Percentiles rank a stretch among this genome's conserved stretches.
phyloP scores from a whole-genome alignment of 441 rosid genomes.

The Adansonia rubrostipa region DNA sequence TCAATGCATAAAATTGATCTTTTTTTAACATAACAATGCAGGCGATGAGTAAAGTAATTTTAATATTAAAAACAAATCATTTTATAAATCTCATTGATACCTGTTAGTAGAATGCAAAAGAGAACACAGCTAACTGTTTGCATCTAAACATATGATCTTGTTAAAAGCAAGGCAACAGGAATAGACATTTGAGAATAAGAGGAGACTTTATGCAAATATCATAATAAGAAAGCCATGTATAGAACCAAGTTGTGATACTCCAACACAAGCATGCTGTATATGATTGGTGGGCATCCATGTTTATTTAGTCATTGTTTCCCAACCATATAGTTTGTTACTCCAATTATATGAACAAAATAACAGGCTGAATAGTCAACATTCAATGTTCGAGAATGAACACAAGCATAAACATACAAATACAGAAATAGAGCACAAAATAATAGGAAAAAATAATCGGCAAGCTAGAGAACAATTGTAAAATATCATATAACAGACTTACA shows the following conservation, averaged over 20 bases:
- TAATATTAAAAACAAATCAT: neutral
- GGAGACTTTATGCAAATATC: neutral
- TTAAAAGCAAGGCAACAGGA: constrained; percentile 2
- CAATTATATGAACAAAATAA: neutral
- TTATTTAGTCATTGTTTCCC: neutral
- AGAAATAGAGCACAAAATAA: neutral
- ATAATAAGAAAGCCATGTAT: neutral
- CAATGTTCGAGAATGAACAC: neutral
- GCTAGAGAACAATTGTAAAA: neutral
- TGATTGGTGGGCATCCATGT: neutral
- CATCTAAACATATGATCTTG: neutral
- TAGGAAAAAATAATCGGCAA: neutral
- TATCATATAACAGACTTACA: constrained; percentile 53
- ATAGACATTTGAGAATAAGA: neutral
- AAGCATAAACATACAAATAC: neutral
- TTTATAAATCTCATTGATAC: neutral
- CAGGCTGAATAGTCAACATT: neutral
- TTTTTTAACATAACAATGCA: neutral
- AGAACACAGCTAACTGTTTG: neutral
- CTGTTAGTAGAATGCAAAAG: neutral
- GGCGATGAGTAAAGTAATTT: neutral
- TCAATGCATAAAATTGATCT: neutral
- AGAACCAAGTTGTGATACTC: neutral
- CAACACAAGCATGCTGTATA: neutral
- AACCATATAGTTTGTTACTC: neutral